Evolutionary conservation across 2,329 filamentous ascomycete genomes (phyloP).

Genomic region (Ceratocystis diversiconidia): DNA sequence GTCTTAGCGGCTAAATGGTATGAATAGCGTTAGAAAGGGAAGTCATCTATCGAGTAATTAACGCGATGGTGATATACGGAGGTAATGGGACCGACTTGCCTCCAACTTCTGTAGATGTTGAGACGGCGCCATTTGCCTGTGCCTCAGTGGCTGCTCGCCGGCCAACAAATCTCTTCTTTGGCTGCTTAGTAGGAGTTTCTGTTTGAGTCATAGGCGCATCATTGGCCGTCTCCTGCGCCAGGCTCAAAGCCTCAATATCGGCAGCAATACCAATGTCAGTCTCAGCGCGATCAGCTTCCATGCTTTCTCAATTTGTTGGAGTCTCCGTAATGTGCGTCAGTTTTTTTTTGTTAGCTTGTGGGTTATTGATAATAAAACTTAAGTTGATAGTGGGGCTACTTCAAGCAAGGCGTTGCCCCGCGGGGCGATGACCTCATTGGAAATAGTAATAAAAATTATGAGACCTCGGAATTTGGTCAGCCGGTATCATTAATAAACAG

Average conservation of each 20-base stretch:
- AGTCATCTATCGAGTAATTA: too few relatives aligned
- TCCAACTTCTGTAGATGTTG: constrained; percentile 15
- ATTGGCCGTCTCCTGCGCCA: constrained; percentile 21
- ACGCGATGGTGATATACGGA: too few relatives aligned
- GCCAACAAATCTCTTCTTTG: constrained; percentile 86
- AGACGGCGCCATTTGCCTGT: constrained; percentile 28
- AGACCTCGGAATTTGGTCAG: too few relatives aligned
- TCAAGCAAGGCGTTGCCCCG: constrained; percentile 12
- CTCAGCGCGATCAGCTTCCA: constrained; percentile 63
- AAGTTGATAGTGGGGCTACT: constrained; percentile 17
- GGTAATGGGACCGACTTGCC: constrained; percentile 2
- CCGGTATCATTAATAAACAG: too few relatives aligned
- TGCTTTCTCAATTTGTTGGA: constrained; percentile 27
- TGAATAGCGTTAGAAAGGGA: neutral
- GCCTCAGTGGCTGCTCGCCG: constrained; percentile 47
- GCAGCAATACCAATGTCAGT: constrained; percentile 56
- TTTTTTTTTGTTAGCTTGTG: neutral
- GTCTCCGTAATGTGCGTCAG: neutral
- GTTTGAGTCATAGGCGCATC: neutral
- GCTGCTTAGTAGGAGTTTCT: constrained; percentile 41
- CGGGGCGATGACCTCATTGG: constrained; percentile 1
- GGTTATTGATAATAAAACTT: constrained; percentile 4
- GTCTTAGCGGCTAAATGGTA: constrained; percentile 48
- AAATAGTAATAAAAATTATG: too few relatives aligned
- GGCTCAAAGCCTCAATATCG: constrained; percentile 39